These are phyloP conservation scores for Blastocladiella britannica DNA, from an alignment of 192 early-diverging fungal species.

Conservation along the genomic window DNA sequence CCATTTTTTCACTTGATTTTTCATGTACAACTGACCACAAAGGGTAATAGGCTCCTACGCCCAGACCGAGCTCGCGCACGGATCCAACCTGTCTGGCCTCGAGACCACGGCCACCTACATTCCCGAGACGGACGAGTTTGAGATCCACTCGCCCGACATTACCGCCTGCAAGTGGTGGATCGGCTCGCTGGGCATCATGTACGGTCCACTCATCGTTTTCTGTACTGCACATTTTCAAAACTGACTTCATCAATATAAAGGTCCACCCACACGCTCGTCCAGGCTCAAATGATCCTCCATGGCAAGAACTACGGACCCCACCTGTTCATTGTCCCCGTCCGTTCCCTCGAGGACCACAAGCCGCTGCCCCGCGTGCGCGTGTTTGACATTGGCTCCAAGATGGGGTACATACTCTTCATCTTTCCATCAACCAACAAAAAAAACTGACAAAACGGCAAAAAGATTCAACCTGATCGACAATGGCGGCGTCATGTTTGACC, in stretches of 20 bases:
- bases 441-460: no score
- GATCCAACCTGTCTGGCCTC: conserved; percentile 70
- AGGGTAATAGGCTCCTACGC: conserved; percentile 77
- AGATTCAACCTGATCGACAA: conserved; percentile 65
- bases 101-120: conserved; percentile 73
- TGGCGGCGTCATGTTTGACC: conserved; percentile 64
- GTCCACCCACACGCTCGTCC: conserved; percentile 68
- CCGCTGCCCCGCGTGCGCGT: conserved; percentile 56
- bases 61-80: conserved; percentile 57
- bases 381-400: conserved; percentile 77
- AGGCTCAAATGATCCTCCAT: conserved; percentile 50
- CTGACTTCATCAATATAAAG: no score
- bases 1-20: no score
- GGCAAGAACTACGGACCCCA: conserved; percentile 61
- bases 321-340: conserved; percentile 61
- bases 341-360: conserved; percentile 46
- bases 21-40: no score
- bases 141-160: conserved; percentile 54
- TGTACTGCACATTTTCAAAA: neutral
- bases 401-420: conserved; percentile 38
- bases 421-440: no score
- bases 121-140: conserved; percentile 67
- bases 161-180: conserved; percentile 77
- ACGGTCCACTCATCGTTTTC: neutral
- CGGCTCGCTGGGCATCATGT: conserved; percentile 55